A percentile compares a stretch with the other conserved stretches of the same genome.
Evolutionary conservation across 768 basidiomycete genomes (phyloP).

Genomic region (Termitomyces sp.): DNA sequence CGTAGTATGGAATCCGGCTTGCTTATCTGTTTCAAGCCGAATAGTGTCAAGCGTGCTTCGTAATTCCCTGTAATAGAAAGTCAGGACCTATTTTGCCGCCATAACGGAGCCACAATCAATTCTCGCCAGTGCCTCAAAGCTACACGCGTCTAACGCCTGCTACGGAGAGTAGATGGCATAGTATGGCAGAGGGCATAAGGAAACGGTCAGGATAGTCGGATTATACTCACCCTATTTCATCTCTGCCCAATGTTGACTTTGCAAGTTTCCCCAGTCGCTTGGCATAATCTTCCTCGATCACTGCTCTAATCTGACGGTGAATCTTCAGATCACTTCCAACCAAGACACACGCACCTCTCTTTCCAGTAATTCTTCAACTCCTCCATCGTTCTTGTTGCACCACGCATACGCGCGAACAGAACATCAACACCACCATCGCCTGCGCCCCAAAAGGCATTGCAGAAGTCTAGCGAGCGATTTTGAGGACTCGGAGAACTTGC

Average conservation of each 20-base stretch:
- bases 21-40: conserved; percentile 79
- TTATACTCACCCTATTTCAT: conserved; percentile 90
- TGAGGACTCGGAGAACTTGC: conserved; percentile 44
- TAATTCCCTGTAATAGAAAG: conserved; percentile 56
- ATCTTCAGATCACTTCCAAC: background rate
- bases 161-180: background rate
- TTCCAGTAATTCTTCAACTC: conserved; percentile 89
- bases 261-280: conserved; percentile 79
- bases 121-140: background rate
- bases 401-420: conserved; percentile 85
- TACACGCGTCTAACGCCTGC: background rate
- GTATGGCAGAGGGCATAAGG: background rate
- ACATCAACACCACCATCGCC: conserved; percentile 89
- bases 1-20: conserved; percentile 67
- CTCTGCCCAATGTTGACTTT: conserved; percentile 72
- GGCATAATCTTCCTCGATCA: conserved; percentile 95
- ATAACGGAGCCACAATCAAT: conserved; percentile 2
- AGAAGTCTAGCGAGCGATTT: conserved; percentile 76
- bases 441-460: conserved; percentile 94
- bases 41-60: conserved; percentile 78
- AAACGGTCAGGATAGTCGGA: background rate
- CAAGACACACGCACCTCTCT: conserved; percentile 65
- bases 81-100: background rate
- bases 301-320: conserved; percentile 47
- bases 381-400: conserved; percentile 81